phyloP scores from a whole-genome alignment of 371 early-diverging fungal species.

The Sporodiniella umbellata region DNA sequence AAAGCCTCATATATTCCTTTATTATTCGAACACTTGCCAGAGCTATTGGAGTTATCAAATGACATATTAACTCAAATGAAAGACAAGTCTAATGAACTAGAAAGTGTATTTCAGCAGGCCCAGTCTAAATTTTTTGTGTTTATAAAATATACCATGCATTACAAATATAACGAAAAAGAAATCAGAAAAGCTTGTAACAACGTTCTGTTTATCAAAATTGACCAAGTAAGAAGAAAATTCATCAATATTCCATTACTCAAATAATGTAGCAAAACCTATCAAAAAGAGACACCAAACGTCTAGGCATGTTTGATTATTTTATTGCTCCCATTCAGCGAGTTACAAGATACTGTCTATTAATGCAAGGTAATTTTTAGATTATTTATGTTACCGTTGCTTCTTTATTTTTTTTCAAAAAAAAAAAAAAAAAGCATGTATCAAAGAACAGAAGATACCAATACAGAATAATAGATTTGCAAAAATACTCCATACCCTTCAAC shows the following conservation, averaged over 20 bases:
- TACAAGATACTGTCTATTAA: conserved; percentile 40
- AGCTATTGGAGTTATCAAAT: conserved; percentile 29
- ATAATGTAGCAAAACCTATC: conserved; percentile 30
- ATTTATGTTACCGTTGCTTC: no score
- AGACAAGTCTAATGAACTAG: conserved; percentile 18
- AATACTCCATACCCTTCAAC: conserved; percentile 25
- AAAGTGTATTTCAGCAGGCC: conserved; percentile 22
- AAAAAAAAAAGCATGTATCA: not conserved
- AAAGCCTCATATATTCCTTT: conserved; percentile 32
- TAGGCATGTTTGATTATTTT: conserved; percentile 45
- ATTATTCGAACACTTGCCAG: conserved; percentile 36
- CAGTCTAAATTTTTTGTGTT: conserved; percentile 33
- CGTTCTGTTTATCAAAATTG: conserved; percentile 36
- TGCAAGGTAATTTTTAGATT: no score
- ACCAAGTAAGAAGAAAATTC: conserved; percentile 26
- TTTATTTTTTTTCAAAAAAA: not conserved
- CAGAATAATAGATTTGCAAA: conserved; percentile 35
- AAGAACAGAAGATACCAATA: no score
- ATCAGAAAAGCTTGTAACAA: conserved; percentile 41
- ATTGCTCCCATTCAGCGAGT: conserved; percentile 47
- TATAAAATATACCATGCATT: conserved; percentile 45
- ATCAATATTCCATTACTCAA: not conserved
- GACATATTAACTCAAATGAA: conserved; percentile 21
- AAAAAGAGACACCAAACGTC: conserved; percentile 36
- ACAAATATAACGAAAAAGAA: conserved; percentile 32